phyloP scores from a whole-genome alignment of 2,329 filamentous ascomycete genomes.

The Cladophialophora yegresii region DNA sequence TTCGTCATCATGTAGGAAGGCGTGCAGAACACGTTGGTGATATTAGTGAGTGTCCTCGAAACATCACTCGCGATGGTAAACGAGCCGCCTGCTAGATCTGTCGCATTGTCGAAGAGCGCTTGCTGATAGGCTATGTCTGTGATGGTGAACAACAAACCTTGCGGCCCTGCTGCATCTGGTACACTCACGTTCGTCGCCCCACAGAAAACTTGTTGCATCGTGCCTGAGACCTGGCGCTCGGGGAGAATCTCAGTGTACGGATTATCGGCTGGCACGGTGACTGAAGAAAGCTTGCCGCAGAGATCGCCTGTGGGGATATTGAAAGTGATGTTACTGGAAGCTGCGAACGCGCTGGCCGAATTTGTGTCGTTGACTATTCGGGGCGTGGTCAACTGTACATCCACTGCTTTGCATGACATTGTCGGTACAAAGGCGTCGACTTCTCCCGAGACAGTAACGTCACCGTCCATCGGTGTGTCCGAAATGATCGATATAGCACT shows the following conservation, averaged over 20 bases:
- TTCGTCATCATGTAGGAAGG: conserved; percentile 32
- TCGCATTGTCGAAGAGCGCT: conserved; percentile 31
- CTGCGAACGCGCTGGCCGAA: conserved; percentile 25
- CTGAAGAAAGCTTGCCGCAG: conserved; percentile 24
- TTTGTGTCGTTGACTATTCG: conserved; percentile 30
- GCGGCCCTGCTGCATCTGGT: conserved; percentile 22
- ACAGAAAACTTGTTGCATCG: conserved; percentile 32
- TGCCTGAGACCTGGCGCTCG: conserved; percentile 26
- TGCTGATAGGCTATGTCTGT: conserved; percentile 33
- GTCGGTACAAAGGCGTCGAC: conserved; percentile 34
- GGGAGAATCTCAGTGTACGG: conserved; percentile 34
- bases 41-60: conserved; percentile 30
- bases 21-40: conserved; percentile 34
- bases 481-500: conserved; percentile 24
- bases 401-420: conserved; percentile 29
- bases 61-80: conserved; percentile 33
- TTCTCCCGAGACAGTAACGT: conserved; percentile 26
- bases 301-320: conserved; percentile 28
- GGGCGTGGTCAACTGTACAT: conserved; percentile 28
- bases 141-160: conserved; percentile 32
- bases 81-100: conserved; percentile 29
- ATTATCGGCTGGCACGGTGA: conserved; percentile 31
- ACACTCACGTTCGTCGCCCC: conserved; percentile 17
- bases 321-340: conserved; percentile 32
- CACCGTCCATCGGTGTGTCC: conserved; percentile 14